Evolutionary conservation across 78 protist species (phyloP).

Genomic region (Capsaspora owczarzaki): DNA sequence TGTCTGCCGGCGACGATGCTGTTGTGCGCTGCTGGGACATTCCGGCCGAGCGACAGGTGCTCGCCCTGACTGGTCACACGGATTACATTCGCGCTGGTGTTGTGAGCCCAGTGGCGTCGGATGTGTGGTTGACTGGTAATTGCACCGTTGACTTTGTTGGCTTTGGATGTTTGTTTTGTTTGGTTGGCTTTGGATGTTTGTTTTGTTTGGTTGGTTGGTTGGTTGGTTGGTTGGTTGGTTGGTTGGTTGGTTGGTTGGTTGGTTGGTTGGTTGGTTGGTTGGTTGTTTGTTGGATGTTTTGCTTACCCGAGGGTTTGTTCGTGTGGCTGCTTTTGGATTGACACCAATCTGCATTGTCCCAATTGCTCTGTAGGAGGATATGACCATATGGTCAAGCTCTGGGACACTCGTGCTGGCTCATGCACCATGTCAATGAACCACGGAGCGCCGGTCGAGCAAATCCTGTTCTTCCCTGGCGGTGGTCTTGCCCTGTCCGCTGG

Average conservation of each 20-base stretch:
- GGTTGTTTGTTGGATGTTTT: too few relatives aligned
- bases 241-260: too few relatives aligned
- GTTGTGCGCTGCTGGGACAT: slow-evolving; percentile 16
- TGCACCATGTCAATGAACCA: slow-evolving; percentile 22
- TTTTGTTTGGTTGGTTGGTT: too few relatives aligned
- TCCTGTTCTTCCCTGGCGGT: slow-evolving; percentile 31
- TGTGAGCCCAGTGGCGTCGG: neutral
- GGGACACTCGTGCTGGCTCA: slow-evolving; percentile 37
- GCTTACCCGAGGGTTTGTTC: too few relatives aligned
- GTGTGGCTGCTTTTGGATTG: too few relatives aligned
- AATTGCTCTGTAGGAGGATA: too few relatives aligned
- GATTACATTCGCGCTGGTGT: slow-evolving; percentile 32
- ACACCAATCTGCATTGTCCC: too few relatives aligned
- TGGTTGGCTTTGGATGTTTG: too few relatives aligned
- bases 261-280: too few relatives aligned
- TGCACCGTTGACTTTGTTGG: too few relatives aligned
- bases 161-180: too few relatives aligned
- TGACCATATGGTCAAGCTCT: slow-evolving; percentile 52
- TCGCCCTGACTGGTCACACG: neutral
- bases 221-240: too few relatives aligned
- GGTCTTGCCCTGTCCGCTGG: slow-evolving; percentile 17
- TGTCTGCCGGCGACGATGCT: slow-evolving; percentile 25
- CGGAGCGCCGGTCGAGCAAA: slow-evolving; percentile 45
- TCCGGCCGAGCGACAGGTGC: neutral
- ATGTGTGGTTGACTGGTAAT: slow-evolving; percentile 6